Base-by-base conservation (phyloP, 192 early-diverging fungal genomes). In the Allomyces macrogynus region DNA sequence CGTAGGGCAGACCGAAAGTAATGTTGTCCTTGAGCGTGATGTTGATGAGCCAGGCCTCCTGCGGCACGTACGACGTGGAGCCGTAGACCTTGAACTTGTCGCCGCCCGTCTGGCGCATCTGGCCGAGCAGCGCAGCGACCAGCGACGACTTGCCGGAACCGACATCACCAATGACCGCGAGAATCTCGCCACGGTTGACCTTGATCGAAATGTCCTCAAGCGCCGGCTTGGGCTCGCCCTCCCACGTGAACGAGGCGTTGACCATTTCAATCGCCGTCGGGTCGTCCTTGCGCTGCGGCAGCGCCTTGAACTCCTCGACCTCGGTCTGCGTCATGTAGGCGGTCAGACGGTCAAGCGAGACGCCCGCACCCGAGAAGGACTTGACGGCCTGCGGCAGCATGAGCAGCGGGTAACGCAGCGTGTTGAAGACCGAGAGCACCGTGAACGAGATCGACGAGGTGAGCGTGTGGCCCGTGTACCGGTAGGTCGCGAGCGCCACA, bases 11-110 rank as follows among this genome's bases (percentile, higher is more conserved):
- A 0, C 89, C 88, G 74, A 93, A 90, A 22, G 89, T 60, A 73
- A 91, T 83, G 66, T 93, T 93, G 11, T 84, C 83, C 20, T 80
- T 77, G 18, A 91, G 70, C 0, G 87, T 85, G 1, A 77, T 69
- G 69, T 87, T 89, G 61, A 87, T 66, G 5, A 89, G 66, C 84
- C 87, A 89, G 0, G 82, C 81, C 67, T 81, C 80, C 67, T 87
- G 86, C 16, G 80, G 77, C 42, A 82, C 76, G 76, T 83, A 86
- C 14, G 77, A 76, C 3, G 81, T 73, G 27, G 76, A 75, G 18
- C 86, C 84, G 66, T 73, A 76, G 61, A 87, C 64, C 49, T 71
- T 74, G 32, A 40, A 40, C 8, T 75, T 63, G 10, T 64, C 67
- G 49, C 49, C 49, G 3, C 20, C 49, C 1, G 49, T 57, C 16